Conservation (phyloP, 345 rosid genomes). For the Dipteronia dyeriana region DNA sequence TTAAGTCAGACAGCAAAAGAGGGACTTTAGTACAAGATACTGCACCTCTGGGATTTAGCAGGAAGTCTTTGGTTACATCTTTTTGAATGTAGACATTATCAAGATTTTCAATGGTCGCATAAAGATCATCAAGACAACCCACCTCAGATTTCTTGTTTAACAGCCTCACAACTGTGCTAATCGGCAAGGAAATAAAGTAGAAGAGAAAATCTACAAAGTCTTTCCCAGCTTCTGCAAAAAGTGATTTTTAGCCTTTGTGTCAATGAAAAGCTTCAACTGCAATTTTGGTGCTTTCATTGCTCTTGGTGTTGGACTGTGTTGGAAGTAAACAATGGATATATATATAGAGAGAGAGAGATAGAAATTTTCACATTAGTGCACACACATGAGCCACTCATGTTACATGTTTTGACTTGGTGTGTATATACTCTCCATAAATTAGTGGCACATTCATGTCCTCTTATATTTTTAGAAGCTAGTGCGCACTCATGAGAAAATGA, state of each 20-base stretch:
- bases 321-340: no score
- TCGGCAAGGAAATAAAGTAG: conserved; percentile 17
- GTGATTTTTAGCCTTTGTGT: conserved; percentile 18
- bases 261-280: conserved; percentile 16
- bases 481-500: no score
- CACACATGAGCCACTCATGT: no score
- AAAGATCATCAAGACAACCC: conserved; percentile 24
- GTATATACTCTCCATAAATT: no score
- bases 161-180: conserved; percentile 17
- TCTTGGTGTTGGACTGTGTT: no score
- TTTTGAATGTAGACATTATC: conserved; percentile 14
- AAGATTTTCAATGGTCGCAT: conserved; percentile 16
- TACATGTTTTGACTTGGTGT: no score
- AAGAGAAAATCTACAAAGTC: conserved; percentile 38
- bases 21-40: background rate
- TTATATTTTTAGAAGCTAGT: no score
- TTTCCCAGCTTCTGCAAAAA: conserved; percentile 33
- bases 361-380: no score
- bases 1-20: conserved; percentile 6
- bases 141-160: background rate
- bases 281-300: background rate
- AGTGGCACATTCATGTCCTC: no score
- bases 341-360: no score
- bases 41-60: conserved; percentile 8
- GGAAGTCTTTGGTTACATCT: conserved; percentile 6